Evolutionary conservation across 345 rosid genomes (phyloP), one percentile per base, ranked within the genome.

Genomic region (Noccaea caerulescens): DNA sequence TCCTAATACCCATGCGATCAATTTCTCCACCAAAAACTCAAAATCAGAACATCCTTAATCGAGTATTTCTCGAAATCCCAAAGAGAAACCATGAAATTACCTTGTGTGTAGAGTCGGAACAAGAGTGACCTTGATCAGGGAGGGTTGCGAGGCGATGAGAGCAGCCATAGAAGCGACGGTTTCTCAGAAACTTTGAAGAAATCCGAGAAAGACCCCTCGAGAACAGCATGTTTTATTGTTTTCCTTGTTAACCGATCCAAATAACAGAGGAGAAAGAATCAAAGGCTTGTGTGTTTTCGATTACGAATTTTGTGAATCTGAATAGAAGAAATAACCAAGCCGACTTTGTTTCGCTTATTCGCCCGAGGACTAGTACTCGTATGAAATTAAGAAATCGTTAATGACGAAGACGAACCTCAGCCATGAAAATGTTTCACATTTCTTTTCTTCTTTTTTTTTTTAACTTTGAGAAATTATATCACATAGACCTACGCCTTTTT

Each of bases 331-430:
- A 58, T n/a, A 54, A 20, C 43, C 32, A 53, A 53, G 46, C 79
- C 54, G 75, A 62, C 71, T 49, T 34, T 33, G 53, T 41, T 30
- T 27, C 3, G 38, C 7, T 45, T 10, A 7, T 16, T 18, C 20
- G 20, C 20, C n/a, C n/a, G n/a, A n/a, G n/a, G n/a, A n/a, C n/a
- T n/a, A n/a, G n/a, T n/a, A n/a, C n/a, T 18, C 20, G 20, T 20
- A 7, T 5, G 11, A 58, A 69, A 45, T 58, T 41, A 63, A 13
- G 12, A 43, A 67, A 57, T 9, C 11, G 23, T 10, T 18, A 11
- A 32, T 68, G 80, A 71, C 80, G 84, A 68, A 63, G 84, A 66
- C 63, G 59, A 75, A 53, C 61, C 80, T 63, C 73, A 64, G 66
- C 82, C 80, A 68, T 75, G 73, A 63, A 49, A n/a, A 20, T 20